Conservation (phyloP, 192 early-diverging fungal species). For the Fimicolochytrium jonesii region DNA sequence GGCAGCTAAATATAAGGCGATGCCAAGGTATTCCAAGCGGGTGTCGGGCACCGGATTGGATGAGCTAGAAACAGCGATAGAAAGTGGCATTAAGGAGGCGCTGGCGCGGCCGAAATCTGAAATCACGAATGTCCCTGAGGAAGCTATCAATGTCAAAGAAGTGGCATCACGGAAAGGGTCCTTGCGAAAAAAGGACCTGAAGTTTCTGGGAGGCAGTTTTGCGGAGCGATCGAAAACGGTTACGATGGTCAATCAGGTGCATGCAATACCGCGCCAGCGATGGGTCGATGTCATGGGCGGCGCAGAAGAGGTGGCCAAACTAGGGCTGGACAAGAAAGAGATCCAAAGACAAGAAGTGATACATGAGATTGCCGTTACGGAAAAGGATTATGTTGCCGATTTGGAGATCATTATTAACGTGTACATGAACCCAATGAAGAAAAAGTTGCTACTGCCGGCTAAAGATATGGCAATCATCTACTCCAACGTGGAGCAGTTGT, state of each 20-base stretch:
- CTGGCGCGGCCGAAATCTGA: slow-evolving; percentile 15
- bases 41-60: slow-evolving; percentile 24
- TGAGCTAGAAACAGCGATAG: slow-evolving; percentile 20
- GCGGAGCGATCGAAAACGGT: slow-evolving; percentile 16
- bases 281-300: slow-evolving; percentile 51
- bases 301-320: slow-evolving; percentile 52
- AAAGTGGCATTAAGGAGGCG: slow-evolving; percentile 13
- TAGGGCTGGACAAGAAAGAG: slow-evolving; percentile 62
- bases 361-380: slow-evolving; percentile 86
- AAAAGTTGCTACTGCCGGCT: slow-evolving; percentile 36
- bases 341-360: slow-evolving; percentile 92
- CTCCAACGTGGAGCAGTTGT: slow-evolving; percentile 46
- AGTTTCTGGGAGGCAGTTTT: slow-evolving; percentile 1
- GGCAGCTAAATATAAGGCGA: slow-evolving; percentile 25
- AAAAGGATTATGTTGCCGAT: slow-evolving; percentile 87
- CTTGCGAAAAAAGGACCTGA: slow-evolving; percentile 5
- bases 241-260: slow-evolving; percentile 18
- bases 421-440: slow-evolving; percentile 38
- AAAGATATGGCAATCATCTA: slow-evolving; percentile 54
- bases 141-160: background rate
- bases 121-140: background rate
- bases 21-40: slow-evolving; percentile 23
- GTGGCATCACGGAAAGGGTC: background rate
- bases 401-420: slow-evolving; percentile 75
- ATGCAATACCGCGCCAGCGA: slow-evolving; percentile 19